These are phyloP conservation scores for Talaromyces albobiverticillius DNA, from an alignment of 2,329 filamentous ascomycete genomes.

Conservation along the genomic window DNA sequence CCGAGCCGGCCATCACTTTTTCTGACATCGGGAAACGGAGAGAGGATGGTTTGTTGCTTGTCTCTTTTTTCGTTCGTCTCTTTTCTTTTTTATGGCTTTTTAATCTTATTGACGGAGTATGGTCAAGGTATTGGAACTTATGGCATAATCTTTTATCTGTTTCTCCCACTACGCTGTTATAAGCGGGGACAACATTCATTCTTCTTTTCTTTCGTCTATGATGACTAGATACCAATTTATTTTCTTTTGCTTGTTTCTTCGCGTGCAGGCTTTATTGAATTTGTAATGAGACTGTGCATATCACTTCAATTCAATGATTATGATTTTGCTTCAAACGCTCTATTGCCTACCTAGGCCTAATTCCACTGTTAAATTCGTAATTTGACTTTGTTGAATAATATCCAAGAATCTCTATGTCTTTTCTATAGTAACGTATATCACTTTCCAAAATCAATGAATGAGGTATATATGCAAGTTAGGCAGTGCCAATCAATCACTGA, in stretches of 20 bases:
- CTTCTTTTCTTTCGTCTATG: constrained; percentile 15
- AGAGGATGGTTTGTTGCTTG: constrained; percentile 4
- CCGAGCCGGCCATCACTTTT: neutral
- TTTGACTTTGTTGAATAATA: neutral
- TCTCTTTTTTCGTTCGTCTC: constrained; percentile 15
- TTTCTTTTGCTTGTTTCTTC: constrained; percentile 15
- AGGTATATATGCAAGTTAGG: neutral
- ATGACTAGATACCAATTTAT: constrained; percentile 20
- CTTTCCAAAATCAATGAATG: too few species aligned
- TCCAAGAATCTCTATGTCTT: neutral
- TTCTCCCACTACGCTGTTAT: constrained; percentile 9
- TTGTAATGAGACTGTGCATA: neutral
- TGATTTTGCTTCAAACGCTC: too few species aligned
- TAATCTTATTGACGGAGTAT: constrained; percentile 17
- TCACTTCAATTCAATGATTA: neutral
- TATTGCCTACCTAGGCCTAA: too few species aligned
- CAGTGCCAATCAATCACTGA: constrained; percentile 28
- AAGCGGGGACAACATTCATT: constrained; percentile 8
- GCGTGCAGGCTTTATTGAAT: neutral
- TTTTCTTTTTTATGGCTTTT: constrained; percentile 16
- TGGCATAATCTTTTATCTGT: constrained; percentile 17
- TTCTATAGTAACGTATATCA: too few species aligned
- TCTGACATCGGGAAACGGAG: neutral
- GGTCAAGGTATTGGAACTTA: constrained; percentile 13
- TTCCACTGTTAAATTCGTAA: too few species aligned